Evolutionary conservation across 768 basidiomycete genomes (phyloP), one percentile per base, ranked within the genome.

Genomic region (Suillus sp.): DNA sequence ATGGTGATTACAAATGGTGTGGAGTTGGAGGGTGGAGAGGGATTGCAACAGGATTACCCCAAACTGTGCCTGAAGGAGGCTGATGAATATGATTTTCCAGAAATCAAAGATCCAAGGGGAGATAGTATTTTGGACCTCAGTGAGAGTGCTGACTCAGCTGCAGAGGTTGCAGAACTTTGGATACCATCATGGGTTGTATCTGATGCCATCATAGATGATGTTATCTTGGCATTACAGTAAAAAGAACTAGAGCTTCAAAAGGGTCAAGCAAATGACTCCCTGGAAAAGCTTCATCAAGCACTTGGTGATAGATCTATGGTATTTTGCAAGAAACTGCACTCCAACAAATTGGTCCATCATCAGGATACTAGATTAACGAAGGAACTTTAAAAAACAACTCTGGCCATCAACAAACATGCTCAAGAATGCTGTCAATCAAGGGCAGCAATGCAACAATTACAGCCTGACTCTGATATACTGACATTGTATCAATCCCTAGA

Each of bases 221-320:
- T 51, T 20, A n/a, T 65, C 20, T 4, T 37, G 18, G 13, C 37
- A 20, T 43, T 65, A 35, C 5, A 20, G 3, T n/a, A 65, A 38
- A 37, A 65, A 38, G 60, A 62, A 34, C 42, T 62, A 8, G 40
- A 62, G 43, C 55, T 65, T 5, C 40, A 35, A 22, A 61, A 57
- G 35, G 60, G 64, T 18, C 64, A 65, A 30, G 64, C 60, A 14
- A 57, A 65, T 51, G 60, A 65, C 34, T 37, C 38, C 38, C 20
- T 65, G 9, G 64, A 62, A 25, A 40, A 51, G 27, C 64, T 65
- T 22, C 3, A 37, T 18, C 22, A 42, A 34, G 61, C 61, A 11
- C 43, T 65, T 7, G 64, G 60, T 20, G 37, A 30, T 18, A 65
- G 61, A 30, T 38, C 64, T 34, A 42, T 65, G 14, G 16, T 65